Conservation (phyloP, 768 basidiomycete genomes). For the Macrolepiota fuliginosa region DNA sequence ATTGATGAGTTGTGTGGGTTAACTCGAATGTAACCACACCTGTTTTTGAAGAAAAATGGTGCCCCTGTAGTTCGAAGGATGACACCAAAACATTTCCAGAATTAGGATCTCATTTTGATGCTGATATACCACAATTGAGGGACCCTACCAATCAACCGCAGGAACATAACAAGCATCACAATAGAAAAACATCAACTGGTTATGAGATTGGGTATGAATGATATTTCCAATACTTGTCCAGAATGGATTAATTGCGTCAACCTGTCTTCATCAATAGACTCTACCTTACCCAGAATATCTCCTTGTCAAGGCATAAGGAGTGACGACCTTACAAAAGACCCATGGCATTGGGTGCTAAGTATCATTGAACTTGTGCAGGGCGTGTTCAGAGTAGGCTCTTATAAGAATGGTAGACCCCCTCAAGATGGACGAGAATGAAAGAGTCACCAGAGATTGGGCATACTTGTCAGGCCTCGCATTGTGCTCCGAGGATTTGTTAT, state of each 20-base stretch:
- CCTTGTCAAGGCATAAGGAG: slow-evolving; percentile 2
- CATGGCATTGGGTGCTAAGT: slow-evolving; percentile 11
- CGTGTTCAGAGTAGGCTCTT: neutral
- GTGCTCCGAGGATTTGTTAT: neutral
- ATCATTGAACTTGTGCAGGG: slow-evolving; percentile 1
- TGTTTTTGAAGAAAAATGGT: neutral
- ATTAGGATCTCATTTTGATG: too few species aligned
- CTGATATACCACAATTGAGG: too few species aligned
- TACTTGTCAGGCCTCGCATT: neutral
- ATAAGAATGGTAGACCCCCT: neutral
- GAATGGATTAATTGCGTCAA: neutral
- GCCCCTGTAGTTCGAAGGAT: too few species aligned
- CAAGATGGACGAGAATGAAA: slow-evolving; percentile 8
- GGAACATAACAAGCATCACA: too few species aligned
- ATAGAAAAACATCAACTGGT: neutral
- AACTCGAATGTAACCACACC: neutral
- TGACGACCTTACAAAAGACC: slow-evolving; percentile 7
- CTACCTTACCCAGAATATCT: slow-evolving; percentile 6
- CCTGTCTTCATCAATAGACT: neutral
- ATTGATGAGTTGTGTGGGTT: neutral
- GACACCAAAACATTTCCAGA: too few species aligned
- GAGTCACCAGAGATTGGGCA: slow-evolving; percentile 5
- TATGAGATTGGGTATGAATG: slow-evolving; percentile 6
- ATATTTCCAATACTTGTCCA: slow-evolving; percentile 9
- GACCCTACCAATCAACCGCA: too few species aligned